These are phyloP conservation scores for Capsicum baccatum DNA, from an alignment of 257 asterid species.

Conservation along the genomic window DNA sequence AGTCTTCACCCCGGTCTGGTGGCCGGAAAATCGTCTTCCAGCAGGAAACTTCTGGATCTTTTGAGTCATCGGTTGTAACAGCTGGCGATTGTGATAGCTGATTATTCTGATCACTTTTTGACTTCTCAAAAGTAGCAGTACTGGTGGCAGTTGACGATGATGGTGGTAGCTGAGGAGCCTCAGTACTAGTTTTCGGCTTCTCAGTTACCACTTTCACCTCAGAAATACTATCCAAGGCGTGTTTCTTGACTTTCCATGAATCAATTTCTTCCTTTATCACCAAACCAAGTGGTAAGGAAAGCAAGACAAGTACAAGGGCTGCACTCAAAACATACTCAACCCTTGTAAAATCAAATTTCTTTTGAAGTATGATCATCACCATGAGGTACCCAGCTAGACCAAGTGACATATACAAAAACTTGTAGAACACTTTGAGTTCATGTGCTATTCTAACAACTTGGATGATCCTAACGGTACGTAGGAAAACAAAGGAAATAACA, in stretches of 20 bases:
- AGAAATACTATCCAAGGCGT: conserved; percentile 37
- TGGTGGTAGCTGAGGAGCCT: background rate
- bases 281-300: conserved; percentile 37
- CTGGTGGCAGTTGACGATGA: background rate
- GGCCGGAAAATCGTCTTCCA: conserved; percentile 65
- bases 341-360: conserved; percentile 9
- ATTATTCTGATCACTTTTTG: background rate
- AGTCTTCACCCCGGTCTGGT: conserved; percentile 71
- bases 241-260: conserved; percentile 32
- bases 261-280: conserved; percentile 43
- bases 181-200: conserved; percentile 15
- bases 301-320: conserved; percentile 31
- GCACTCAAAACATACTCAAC: conserved; percentile 34
- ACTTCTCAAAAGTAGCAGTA: conserved; percentile 9
- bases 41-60: conserved; percentile 52
- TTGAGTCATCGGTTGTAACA: background rate
- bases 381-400: conserved; percentile 47
- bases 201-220: conserved; percentile 42
- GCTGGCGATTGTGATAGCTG: conserved; percentile 9
- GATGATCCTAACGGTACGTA: conserved; percentile 44
- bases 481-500: conserved; percentile 39
- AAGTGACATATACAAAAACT: conserved; percentile 43
- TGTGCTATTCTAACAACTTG: conserved; percentile 34
- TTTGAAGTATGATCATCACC: conserved; percentile 44
- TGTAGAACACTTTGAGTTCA: conserved; percentile 46